Evolutionary conservation across 805 yeast genomes (phyloP), one percentile per base, ranked within the genome.

Genomic region (Millerago galiae): DNA sequence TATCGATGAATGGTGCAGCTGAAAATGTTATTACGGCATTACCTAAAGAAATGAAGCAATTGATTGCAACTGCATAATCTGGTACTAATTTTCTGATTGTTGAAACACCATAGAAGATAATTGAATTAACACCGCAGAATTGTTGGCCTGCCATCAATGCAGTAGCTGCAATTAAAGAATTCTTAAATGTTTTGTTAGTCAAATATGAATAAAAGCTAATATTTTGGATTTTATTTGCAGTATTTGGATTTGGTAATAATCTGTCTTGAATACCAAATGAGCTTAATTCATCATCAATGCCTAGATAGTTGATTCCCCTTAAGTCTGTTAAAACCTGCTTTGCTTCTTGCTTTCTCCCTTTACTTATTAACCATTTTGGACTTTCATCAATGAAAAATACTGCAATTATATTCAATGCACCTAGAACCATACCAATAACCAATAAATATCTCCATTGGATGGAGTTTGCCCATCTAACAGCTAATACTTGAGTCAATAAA

Each of bases 61-160:
- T 91, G 51, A 90, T 76, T 9, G 73, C 52, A 5, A 83, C 75
- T 2, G 97, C 81, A 42, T 76, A 70, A 11, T 75, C 65, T 2
- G 98, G 96, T 48, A 88, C 72, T 5, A 84, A 65, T 8, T 76
- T 66, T n/a, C 81, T 70, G 40, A 93, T 68, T 1, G 91, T 84
- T 12, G 86, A 77, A 5, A 91, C 96, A 5, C 99, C 99, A 60
- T 91, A 93, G 59, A 91, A 87, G 16, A 93, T 79, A 46, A 93
- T 88, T 2, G 96, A 79, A 61, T 93, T 93, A 58, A 93, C 86
- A 28, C 99, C 99, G 53, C 95, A 80, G 44, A 91, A 77, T 61
- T 93, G 99, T 65, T 93, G 99, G 14, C 90, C 82, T 16, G 81
- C 66, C 70, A 90, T 75, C 14, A 88, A 72, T 2, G 83, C 77